Base-by-base conservation (phyloP, 2,329 filamentous ascomycete genomes). In the Arthroderma sp. region DNA sequence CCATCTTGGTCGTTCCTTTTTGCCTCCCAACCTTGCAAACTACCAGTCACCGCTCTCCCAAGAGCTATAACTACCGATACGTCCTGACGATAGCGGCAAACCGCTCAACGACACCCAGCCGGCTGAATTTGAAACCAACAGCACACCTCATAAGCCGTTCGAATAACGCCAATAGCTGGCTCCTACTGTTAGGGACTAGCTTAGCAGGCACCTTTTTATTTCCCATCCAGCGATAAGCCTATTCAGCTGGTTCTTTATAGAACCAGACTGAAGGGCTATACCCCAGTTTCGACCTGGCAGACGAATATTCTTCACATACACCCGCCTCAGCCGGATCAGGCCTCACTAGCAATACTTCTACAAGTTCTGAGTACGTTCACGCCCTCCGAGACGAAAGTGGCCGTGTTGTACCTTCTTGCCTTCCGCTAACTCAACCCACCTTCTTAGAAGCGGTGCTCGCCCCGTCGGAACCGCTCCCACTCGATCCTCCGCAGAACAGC, bases 211-310 rank as follows among this genome's bases (percentile, higher is more conserved):
- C 8, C 29, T 27, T 36, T 34, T 28, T 36, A 15, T 37, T 22
- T 29, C 8, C 37, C 31, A 34, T 29, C 43, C 39, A 38, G 34
- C 43, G 31, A 44, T 39, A 43, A 57, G 56, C 65, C 62, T 66
- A 59, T 60, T 63, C 62, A 59, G 61, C 62, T 66, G 63, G 63
- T 67, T 66, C 63, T 64, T 41, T 49, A 53, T 55, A 60, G 64
- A 65, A 61, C 63, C 62, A 62, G 64, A 59, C 51, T 54, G 57
- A 56, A 60, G 58, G 58, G 62, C 63, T 65, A 56, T 56, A 57
- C 56, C 55, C 67, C 68, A 67, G 65, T 40, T 64, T 68, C 78
- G 80, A 78, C 74, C 81, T 85, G 81, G 81, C 81, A 74, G 74
- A 82, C 77, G 74, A 78, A 71, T 70, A 60, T 62, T 69, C 74